phyloP scores from a whole-genome alignment of 345 rosid species.

The Syzygium aqueum region DNA sequence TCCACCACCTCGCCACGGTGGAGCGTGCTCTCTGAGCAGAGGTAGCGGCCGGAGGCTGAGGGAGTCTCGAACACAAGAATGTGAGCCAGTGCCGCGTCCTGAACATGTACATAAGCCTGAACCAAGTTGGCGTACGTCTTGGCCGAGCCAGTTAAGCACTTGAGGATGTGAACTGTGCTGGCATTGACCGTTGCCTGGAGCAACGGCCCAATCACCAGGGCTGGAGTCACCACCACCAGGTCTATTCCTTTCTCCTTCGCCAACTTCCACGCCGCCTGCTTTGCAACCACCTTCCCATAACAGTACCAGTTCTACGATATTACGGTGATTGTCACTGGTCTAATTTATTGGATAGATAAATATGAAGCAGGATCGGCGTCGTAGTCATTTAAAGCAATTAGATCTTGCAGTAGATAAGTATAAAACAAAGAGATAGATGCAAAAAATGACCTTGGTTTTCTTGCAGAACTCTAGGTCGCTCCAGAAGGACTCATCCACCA shows the following conservation, averaged over 20 bases:
- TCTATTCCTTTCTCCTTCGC: conserved; percentile 72
- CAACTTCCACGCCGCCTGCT: conserved; percentile 69
- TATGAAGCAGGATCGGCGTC: neutral
- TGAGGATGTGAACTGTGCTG: conserved; percentile 64
- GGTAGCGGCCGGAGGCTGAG: conserved; percentile 75
- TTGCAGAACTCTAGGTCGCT: conserved; percentile 92
- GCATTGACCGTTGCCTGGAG: conserved; percentile 69
- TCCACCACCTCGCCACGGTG: conserved; percentile 89
- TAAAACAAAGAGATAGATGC: neutral
- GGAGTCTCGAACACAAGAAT: conserved; percentile 64
- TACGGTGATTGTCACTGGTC: neutral
- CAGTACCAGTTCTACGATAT: conserved; percentile 80
- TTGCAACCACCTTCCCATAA: conserved; percentile 86
- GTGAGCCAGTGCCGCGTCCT: conserved; percentile 72
- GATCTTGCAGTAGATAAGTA: neutral
- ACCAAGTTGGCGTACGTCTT: conserved; percentile 74
- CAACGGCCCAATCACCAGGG: conserved; percentile 74
- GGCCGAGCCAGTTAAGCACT: conserved; percentile 80
- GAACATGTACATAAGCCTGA: conserved; percentile 80
- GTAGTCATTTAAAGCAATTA: neutral
- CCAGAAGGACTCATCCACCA: conserved; percentile 88
- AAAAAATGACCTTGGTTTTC: conserved; percentile 50
- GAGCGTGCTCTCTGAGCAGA: conserved; percentile 71
- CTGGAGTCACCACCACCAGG: conserved; percentile 69
- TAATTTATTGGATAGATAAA: neutral